phyloP scores from a whole-genome alignment of 225 moss, liverwort and hornwort species.

The Polytrichum formosum region DNA sequence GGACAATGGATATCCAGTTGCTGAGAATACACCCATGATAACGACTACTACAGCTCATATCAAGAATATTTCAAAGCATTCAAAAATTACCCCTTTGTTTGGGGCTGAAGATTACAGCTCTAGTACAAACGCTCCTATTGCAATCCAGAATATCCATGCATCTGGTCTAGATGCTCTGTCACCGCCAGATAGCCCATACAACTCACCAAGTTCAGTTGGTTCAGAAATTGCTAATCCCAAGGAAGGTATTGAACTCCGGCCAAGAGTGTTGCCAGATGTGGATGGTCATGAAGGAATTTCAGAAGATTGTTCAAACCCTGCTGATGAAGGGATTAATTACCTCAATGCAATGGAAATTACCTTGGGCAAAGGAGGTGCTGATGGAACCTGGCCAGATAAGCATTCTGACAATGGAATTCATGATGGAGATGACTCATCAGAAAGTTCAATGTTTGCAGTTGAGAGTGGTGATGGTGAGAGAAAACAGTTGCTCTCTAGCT shows the following conservation, averaged over 20 bases:
- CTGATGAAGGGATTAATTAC: background rate
- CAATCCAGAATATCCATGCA: background rate
- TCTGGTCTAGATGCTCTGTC: conserved; percentile 10
- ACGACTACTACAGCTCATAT: background rate
- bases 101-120: background rate
- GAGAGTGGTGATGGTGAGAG: conserved; percentile 20
- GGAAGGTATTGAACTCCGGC: conserved; percentile 3
- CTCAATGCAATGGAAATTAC: background rate
- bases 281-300: conserved; percentile 1
- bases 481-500: conserved; percentile 7
- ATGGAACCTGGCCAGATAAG: background rate
- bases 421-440: conserved; percentile 7
- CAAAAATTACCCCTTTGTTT: background rate
- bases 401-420: background rate
- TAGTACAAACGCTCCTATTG: background rate
- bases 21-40: background rate
- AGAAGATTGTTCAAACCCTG: background rate
- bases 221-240: background rate
- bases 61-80: background rate
- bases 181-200: conserved; percentile 11
- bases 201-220: conserved; percentile 6
- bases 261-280: background rate
- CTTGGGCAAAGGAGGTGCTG: background rate
- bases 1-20: conserved; percentile 8
- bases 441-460: conserved; percentile 16